Evolutionary conservation across 345 rosid genomes (phyloP).

Genomic region (Populus deltoides): DNA sequence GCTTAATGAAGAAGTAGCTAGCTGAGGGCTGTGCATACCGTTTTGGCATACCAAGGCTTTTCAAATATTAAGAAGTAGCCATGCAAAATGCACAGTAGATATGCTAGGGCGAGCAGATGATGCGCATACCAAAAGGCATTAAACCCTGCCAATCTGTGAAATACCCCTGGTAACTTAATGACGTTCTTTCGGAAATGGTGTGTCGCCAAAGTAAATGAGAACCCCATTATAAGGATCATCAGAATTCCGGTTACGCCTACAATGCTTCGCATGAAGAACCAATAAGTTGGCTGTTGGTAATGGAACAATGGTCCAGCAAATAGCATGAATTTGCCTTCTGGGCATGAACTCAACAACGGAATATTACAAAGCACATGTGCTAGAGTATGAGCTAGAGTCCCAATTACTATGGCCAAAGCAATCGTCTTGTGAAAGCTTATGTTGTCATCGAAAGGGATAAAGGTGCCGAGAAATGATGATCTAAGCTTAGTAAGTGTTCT

Average conservation of each 20-base stretch:
- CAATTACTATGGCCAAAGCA: conserved; percentile 50
- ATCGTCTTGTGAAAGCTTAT: conserved; percentile 79
- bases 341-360: conserved; percentile 47
- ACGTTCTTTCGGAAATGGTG: conserved; percentile 65
- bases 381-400: conserved; percentile 41
- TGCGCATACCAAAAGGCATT: conserved; percentile 97
- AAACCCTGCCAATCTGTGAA: conserved; percentile 72
- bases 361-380: conserved; percentile 67
- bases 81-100: conserved; percentile 61
- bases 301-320: conserved; percentile 42
- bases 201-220: conserved; percentile 65
- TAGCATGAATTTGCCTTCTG: conserved; percentile 42
- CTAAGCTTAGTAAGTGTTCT: conserved; percentile 67
- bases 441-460: conserved; percentile 89
- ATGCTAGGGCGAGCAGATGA: conserved; percentile 72
- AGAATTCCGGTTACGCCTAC: conserved; percentile 68
- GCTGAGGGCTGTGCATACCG: conserved; percentile 40
- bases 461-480: conserved; percentile 46
- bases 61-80: conserved; percentile 68
- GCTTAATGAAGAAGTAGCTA: not conserved
- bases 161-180: conserved; percentile 61
- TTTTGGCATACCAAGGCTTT: conserved; percentile 66
- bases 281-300: conserved; percentile 61
- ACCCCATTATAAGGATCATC: conserved; percentile 55
- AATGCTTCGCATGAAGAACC: conserved; percentile 39